Percentiles rank a stretch among this genome's conserved stretches.
These are phyloP conservation scores for Xenosphaeropsis pyriputrescens DNA, from an alignment of 2,329 filamentous ascomycete genomes.

Conservation along the genomic window DNA sequence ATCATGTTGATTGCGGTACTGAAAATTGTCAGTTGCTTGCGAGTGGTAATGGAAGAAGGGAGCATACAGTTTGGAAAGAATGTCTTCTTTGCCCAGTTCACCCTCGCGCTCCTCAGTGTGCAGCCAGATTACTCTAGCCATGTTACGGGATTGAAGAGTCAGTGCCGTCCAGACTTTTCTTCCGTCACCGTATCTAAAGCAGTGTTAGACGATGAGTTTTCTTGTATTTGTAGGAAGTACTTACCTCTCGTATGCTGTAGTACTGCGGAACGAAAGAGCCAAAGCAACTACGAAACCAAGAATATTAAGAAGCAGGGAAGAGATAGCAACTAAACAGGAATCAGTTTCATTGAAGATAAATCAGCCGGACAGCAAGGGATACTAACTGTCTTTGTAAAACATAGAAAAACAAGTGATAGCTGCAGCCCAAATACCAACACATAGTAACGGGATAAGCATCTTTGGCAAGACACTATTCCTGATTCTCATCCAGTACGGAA, in stretches of 20 bases:
- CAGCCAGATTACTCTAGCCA: slow-evolving; percentile 74
- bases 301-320: slow-evolving; percentile 57
- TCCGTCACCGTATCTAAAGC: slow-evolving; percentile 30
- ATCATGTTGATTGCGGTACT: slow-evolving; percentile 52
- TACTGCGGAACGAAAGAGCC: slow-evolving; percentile 62
- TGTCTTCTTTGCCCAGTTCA: slow-evolving; percentile 42
- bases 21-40: not conserved
- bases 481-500: slow-evolving; percentile 61
- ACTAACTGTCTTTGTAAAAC: no score
- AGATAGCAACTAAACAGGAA: slow-evolving; percentile 31
- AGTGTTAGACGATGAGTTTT: no score
- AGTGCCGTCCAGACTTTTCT: slow-evolving; percentile 47
- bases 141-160: slow-evolving; percentile 45
- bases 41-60: not conserved
- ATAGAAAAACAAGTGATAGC: slow-evolving; percentile 40
- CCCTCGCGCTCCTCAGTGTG: slow-evolving; percentile 48
- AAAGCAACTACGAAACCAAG: slow-evolving; percentile 72
- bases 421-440: slow-evolving; percentile 51
- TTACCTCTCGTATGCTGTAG: slow-evolving; percentile 58
- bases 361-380: no score
- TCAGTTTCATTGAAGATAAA: slow-evolving; percentile 13
- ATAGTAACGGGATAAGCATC: slow-evolving; percentile 53
- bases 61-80: slow-evolving; percentile 48
- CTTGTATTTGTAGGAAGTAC: no score
- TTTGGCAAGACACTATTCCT: slow-evolving; percentile 63